Conservation (phyloP, 2,329 filamentous ascomycete genomes). For the Colletotrichum spaethianum region DNA sequence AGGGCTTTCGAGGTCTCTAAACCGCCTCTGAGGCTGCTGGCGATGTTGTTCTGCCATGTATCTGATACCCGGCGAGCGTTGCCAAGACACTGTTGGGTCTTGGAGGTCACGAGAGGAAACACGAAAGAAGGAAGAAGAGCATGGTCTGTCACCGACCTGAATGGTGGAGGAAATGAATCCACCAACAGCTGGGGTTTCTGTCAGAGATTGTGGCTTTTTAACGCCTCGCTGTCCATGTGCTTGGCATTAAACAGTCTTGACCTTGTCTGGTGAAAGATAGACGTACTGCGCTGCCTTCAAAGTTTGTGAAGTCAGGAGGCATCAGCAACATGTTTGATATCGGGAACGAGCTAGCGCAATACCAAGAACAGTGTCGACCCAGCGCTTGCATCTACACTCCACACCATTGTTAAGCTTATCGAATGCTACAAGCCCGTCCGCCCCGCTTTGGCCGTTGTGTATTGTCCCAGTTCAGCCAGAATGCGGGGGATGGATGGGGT, state of each 20-base stretch:
- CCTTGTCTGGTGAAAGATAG: not conserved
- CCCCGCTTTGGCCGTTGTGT: constrained; percentile 18
- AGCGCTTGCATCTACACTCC: not conserved
- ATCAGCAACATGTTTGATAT: not conserved
- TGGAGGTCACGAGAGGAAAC: constrained; percentile 1
- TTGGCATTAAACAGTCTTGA: not conserved
- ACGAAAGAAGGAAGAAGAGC: not conserved
- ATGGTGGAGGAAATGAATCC: constrained; percentile 11
- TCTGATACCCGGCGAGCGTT: not conserved
- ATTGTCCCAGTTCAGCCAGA: constrained; percentile 37
- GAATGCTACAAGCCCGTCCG: not conserved
- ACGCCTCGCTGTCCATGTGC: constrained; percentile 1
- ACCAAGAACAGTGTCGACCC: not conserved
- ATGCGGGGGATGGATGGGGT: constrained; percentile 28
- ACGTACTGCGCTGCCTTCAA: not conserved
- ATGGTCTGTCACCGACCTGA: not conserved
- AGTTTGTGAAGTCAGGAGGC: not conserved
- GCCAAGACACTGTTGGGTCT: constrained; percentile 6
- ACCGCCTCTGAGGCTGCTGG: not conserved
- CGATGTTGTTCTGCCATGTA: not conserved
- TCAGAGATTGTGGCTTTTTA: constrained; percentile 13
- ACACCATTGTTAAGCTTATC: not conserved
- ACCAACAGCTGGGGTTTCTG: constrained; percentile 3
- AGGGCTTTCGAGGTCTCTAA: not conserved
- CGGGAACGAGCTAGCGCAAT: not conserved